Evolutionary conservation across 2,329 filamentous ascomycete genomes (phyloP), one percentile per base, ranked within the genome.

Genomic region (Phaeoacremonium minimum): DNA sequence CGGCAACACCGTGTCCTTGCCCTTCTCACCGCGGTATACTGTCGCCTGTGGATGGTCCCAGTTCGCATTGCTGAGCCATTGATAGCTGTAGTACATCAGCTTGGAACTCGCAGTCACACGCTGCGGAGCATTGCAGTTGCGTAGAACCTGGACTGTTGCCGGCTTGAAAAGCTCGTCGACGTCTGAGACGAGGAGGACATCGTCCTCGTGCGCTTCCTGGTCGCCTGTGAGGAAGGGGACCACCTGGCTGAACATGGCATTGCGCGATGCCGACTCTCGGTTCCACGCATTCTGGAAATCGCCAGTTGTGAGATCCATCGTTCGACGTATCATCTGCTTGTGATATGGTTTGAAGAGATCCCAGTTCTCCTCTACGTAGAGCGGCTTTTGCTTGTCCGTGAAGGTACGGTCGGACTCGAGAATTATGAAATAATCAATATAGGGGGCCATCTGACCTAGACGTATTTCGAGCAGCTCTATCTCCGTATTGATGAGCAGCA

Each of bases 31-130:
- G 8, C 56, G 46, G 40, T 58, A 71, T 14, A 57, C 48, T 1
- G 67, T 71, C 13, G 64, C 68, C 48, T 71, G 64, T 6, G 66
- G 64, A 49, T 67, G 66, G 18, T 49, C 39, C 66, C 66, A 70
- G 40, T 66, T 43, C 15, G 49, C 43, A 5, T 52, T 53, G 37
- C 19, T 35, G 26, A 19, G 15, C 15, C 18, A 13, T 35, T 32
- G 9, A 15, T 30, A 6, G 13, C 29, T 7, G 15, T 14, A 5
- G 28, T 33, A 5, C 20, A 28, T 29, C 13, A 30, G 7, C 18
- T 13, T 14, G 13, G 28, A 8, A 16, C 16, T 4, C 9, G 17
- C 16, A 11, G 11, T 15, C n/a, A n/a, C 5, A 9, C 18, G 26
- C 14, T 20, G 17, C 7, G n/a, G 32, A 13, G 15, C 31, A 4